Evolutionary conservation across 169 alveolate species (phyloP).

Genomic region (Babesia divergens): DNA sequence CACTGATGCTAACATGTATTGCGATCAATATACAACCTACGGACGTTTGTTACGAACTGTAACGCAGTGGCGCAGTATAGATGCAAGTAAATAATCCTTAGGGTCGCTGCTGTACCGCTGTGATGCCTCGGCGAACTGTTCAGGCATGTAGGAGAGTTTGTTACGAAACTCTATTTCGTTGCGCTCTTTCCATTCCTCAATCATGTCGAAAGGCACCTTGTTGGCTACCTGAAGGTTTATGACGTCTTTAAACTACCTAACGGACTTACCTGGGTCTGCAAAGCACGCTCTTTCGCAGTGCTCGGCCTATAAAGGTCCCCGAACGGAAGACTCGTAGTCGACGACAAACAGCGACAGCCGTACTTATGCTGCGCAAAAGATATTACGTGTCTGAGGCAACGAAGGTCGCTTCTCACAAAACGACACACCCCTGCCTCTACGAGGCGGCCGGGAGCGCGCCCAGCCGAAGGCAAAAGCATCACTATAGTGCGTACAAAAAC

Average conservation of each 20-base stretch:
- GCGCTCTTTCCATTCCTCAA: conserved; percentile 57
- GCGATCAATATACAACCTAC: neutral
- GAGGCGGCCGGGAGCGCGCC: conserved; percentile 18
- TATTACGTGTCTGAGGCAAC: neutral
- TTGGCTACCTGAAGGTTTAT: conserved; percentile 22
- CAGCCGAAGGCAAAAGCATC: neutral
- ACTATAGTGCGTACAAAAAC: neutral
- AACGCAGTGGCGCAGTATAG: conserved; percentile 34
- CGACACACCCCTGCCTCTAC: neutral
- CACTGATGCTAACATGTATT: neutral
- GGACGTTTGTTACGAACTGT: neutral
- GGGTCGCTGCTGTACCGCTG: conserved; percentile 18
- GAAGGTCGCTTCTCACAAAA: neutral
- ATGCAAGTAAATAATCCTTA: conserved; percentile 6
- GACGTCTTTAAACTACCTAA: neutral
- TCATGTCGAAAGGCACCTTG: conserved; percentile 58
- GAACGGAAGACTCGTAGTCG: neutral
- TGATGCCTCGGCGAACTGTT: conserved; percentile 51
- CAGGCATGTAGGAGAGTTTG: conserved; percentile 34
- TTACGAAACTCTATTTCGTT: conserved; percentile 17
- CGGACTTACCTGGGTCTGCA: conserved; percentile 19
- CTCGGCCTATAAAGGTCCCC: conserved; percentile 52
- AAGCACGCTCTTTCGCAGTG: conserved; percentile 12
- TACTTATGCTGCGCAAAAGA: neutral
- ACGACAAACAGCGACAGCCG: neutral